Evolutionary conservation across 2,329 filamentous ascomycete species (phyloP), one percentile per base, ranked within the genome.

Genomic region (Huntiella bhutanensis): DNA sequence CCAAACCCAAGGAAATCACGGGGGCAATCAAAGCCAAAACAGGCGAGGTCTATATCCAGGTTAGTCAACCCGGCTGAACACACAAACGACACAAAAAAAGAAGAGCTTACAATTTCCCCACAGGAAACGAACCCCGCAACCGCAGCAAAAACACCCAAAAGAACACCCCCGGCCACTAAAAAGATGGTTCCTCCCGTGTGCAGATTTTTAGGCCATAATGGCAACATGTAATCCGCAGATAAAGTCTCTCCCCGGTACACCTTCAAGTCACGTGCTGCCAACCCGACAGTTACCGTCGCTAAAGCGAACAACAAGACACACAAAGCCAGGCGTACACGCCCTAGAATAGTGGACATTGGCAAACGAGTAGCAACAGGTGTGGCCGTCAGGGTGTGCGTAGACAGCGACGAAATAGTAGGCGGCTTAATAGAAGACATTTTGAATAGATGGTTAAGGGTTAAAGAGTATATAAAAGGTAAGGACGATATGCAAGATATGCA

Each of bases 131-230:
- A 51, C 43, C 78, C 56, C 4, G 69, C 69, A 7, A 67, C 53
- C 2, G 62, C 54, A 54, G 68, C 75, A 50, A 64, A 57, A 5
- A 71, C 46, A 5, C 68, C 56, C 6, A 76, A 63, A 40, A 77
- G 58, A 33, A 61, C 58, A 43, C 71, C 66, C 34, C 69, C 68
- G 19, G 62, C 64, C 13, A 77, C 64, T 19, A 77, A 61, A 6
- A 72, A 69, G 28, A 71, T 59, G 3, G 70, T 73, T 2, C 74
- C 73, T 41, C 70, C 64, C 33, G 74, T 55, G 55, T 77, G 67
- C 54, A 78, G 72, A 28, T 67, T 58, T 11, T 62, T 58, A 0
- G 75, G 75, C 75, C 75, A 79, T 42, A 78, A 55, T 1, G 72
- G 63, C 13, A 77, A 63, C 16, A 68, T 54, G 53, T 63, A 70